Percentiles rank a stretch among this genome's conserved stretches.
Conservation (phyloP, 352 stramenopile species). For the Globisporangium uncinulatum region DNA sequence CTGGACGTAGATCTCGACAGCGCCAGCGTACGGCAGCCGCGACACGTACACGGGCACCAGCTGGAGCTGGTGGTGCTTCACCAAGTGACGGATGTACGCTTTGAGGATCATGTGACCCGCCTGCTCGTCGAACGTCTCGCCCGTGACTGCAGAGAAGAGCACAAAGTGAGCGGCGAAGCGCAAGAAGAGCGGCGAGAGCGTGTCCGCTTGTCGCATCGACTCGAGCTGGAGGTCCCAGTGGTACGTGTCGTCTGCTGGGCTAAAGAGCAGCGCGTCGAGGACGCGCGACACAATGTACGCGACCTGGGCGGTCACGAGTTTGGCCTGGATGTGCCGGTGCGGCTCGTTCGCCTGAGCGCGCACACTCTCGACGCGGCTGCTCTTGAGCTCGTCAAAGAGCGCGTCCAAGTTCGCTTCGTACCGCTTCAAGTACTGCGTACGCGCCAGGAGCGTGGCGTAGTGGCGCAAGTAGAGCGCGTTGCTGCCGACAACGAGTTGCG, state of each 20-base stretch:
- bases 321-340: conserved; percentile 71
- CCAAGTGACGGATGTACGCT: conserved; percentile 75
- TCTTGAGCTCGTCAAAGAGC: conserved; percentile 74
- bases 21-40: conserved; percentile 47
- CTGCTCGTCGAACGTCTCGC: conserved; percentile 54
- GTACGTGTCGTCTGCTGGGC: conserved; percentile 37
- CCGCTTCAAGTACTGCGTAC: conserved; percentile 70
- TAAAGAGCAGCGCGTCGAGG: conserved; percentile 46
- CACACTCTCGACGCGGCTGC: conserved; percentile 54
- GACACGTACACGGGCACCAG: conserved; percentile 73
- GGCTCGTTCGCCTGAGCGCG: conserved; percentile 65
- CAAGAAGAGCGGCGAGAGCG: conserved; percentile 48
- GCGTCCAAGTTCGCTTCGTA: conserved; percentile 61
- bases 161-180: conserved; percentile 81
- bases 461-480: conserved; percentile 53
- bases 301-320: conserved; percentile 72
- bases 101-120: conserved; percentile 78
- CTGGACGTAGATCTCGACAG: conserved; percentile 72
- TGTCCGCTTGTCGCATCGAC: conserved; percentile 31
- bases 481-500: conserved; percentile 65
- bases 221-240: conserved; percentile 65
- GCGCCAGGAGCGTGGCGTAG: conserved; percentile 50
- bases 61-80: conserved; percentile 72
- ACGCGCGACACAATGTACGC: conserved; percentile 72
- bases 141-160: conserved; percentile 64